Conservation (phyloP, 208 protist genomes). For the Acanthamoeba royreba region DNA sequence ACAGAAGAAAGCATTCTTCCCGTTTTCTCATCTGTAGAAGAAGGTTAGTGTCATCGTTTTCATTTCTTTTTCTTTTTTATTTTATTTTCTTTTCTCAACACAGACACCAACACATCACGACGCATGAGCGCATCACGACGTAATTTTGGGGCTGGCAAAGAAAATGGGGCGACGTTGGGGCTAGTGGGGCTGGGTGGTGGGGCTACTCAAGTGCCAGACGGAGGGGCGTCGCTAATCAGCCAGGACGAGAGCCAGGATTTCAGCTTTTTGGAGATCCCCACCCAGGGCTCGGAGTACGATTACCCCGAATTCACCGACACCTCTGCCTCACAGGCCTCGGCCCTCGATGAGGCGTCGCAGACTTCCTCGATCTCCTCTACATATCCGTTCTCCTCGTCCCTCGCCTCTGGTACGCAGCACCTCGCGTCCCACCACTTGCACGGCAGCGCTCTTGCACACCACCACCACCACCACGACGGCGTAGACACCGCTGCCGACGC, state of each 20-base stretch:
- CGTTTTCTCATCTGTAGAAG: too few species aligned
- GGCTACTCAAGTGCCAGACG: neutral
- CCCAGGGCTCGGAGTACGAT: neutral
- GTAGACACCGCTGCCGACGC: neutral
- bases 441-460: neutral
- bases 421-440: neutral
- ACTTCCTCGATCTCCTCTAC: neutral
- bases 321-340: neutral
- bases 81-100: too few species aligned
- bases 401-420: neutral
- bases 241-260: constrained; percentile 8
- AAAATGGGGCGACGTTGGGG: too few species aligned
- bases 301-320: neutral
- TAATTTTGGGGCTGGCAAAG: too few species aligned
- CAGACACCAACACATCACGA: too few species aligned
- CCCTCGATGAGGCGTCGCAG: neutral
- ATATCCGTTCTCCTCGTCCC: neutral
- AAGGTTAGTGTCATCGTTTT: too few species aligned
- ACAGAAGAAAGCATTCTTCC: neutral
- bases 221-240: neutral
- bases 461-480: neutral
- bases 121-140: too few species aligned
- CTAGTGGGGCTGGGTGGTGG: neutral
- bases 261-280: neutral
- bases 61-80: too few species aligned